A percentile compares a stretch with the other conserved stretches of the same genome.
Conservation (phyloP, 1,284 basidiomycete genomes). For the Rhodotorula sp. region DNA sequence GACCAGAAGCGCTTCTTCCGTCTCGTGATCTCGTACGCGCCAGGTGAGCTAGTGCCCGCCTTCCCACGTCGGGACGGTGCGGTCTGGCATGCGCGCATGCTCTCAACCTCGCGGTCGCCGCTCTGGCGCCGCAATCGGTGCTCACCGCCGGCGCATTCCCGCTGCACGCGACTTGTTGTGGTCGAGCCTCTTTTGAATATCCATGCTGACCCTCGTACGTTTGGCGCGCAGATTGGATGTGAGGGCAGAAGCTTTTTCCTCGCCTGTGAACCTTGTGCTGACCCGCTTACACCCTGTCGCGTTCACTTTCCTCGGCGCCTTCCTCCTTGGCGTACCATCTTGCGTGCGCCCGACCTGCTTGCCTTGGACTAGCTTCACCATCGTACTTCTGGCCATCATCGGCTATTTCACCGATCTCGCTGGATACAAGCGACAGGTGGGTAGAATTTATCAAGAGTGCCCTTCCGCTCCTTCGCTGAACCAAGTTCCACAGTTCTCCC, state of each 20-base stretch:
- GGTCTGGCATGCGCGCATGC: rapidly evolving
- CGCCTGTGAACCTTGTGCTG: not conserved
- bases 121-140: not conserved
- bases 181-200: not conserved
- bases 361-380: conserved; percentile 24
- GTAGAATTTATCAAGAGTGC: not conserved
- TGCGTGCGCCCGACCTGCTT: not conserved
- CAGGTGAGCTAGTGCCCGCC: conserved; percentile 11
- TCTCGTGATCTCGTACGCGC: conserved; percentile 20
- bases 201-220: not conserved
- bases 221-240: not conserved
- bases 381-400: conserved; percentile 37
- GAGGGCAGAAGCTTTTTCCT: not conserved
- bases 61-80: not conserved
- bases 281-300: too few species aligned
- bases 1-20: not conserved
- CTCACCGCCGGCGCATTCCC: not conserved
- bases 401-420: conserved; percentile 20
- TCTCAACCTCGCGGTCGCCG: not conserved
- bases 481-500: conserved; percentile 61
- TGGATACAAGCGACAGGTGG: conserved; percentile 8
- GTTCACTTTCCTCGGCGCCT: too few species aligned
- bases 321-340: not conserved
- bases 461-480: not conserved
- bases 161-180: conserved; percentile 17